These are phyloP conservation scores for Colletotrichum magnum DNA, from an alignment of 2,329 filamentous ascomycete species.

Conservation along the genomic window DNA sequence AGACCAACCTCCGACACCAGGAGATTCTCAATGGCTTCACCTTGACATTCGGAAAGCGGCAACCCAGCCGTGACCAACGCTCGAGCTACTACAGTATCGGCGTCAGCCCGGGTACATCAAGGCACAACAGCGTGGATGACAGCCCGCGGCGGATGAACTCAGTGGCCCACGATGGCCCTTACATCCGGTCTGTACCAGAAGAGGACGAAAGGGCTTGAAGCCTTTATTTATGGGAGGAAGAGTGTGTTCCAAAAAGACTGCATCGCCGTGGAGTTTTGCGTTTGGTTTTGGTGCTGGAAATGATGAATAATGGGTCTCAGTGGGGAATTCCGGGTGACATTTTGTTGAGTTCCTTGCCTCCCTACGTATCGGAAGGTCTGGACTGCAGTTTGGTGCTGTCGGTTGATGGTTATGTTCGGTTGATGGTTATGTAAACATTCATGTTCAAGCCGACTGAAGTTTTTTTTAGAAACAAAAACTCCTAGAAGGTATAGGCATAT, in stretches of 20 bases:
- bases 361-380: too few relatives aligned
- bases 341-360: too few relatives aligned
- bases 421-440: too few relatives aligned
- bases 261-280: not conserved
- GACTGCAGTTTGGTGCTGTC: too few relatives aligned
- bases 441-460: too few relatives aligned
- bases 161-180: constrained; percentile 17
- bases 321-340: not conserved
- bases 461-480: too few relatives aligned
- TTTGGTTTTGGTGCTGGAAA: not conserved
- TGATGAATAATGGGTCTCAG: not conserved
- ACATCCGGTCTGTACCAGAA: constrained; percentile 24
- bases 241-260: not conserved
- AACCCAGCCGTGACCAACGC: constrained; percentile 25
- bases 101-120: constrained; percentile 62
- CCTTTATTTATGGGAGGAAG: not conserved
- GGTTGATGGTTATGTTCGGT: too few relatives aligned
- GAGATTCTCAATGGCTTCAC: constrained; percentile 62
- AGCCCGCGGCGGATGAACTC: constrained; percentile 30
- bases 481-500: too few relatives aligned
- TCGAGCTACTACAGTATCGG: constrained; percentile 35
- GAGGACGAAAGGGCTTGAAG: constrained; percentile 26
- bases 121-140: constrained; percentile 52
- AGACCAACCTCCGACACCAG: constrained; percentile 62
- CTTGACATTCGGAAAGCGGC: constrained; percentile 58